A percentile compares a stretch with the other conserved stretches of the same genome.
Conservation (phyloP, 495 filamentous ascomycete genomes). For the Penicillium pancosmium region DNA sequence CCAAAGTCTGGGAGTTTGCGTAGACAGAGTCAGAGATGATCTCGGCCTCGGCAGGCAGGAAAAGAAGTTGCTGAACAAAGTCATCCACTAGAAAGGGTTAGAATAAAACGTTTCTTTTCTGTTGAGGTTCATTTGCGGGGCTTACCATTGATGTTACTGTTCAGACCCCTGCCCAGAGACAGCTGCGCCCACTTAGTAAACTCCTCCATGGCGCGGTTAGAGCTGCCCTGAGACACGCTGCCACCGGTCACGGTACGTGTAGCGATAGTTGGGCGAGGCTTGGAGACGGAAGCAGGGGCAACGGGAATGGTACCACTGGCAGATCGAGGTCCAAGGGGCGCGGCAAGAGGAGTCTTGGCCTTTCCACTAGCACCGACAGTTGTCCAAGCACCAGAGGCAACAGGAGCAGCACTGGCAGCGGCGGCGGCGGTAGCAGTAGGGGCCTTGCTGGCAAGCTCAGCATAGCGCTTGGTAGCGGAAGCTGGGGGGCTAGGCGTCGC, state of each 20-base stretch:
- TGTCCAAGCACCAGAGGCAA: constrained; percentile 73
- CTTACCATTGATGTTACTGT: constrained; percentile 61
- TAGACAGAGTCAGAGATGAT: constrained; percentile 92
- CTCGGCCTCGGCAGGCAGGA: constrained; percentile 72
- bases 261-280: constrained; percentile 31
- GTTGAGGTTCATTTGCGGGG: neutral
- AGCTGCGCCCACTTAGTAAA: constrained; percentile 90
- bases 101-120: constrained; percentile 13
- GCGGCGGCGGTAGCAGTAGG: constrained; percentile 37
- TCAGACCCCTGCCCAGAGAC: constrained; percentile 65
- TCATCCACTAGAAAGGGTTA: constrained; percentile 65
- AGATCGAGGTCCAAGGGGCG: constrained; percentile 58
- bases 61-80: constrained; percentile 73
- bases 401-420: constrained; percentile 26
- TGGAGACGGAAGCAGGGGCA: constrained; percentile 41
- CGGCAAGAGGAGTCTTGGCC: constrained; percentile 70
- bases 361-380: constrained; percentile 96
- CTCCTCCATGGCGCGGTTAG: constrained; percentile 73
- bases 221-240: constrained; percentile 42
- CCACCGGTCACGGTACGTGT: constrained; percentile 40
- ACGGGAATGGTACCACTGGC: constrained; percentile 51
- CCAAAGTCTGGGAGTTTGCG: constrained; percentile 78
- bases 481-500: constrained; percentile 50
- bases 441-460: constrained; percentile 89
- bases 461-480: constrained; percentile 85